Evolutionary conservation across 371 early-diverging fungal species (phyloP), one percentile per base, ranked within the genome.

Genomic region (Nosema granulosis): DNA sequence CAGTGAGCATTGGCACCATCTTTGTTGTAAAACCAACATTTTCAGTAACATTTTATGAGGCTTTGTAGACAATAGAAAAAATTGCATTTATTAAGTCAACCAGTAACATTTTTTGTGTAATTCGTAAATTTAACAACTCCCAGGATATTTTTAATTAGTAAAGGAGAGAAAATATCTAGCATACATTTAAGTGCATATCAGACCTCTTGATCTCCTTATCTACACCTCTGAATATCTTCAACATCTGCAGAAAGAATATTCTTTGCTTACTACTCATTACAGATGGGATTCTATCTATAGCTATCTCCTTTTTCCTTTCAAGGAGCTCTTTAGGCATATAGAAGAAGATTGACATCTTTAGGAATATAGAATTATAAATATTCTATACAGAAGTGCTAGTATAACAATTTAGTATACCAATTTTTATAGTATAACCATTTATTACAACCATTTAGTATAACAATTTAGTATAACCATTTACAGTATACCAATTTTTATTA

Each of bases 271-370:
- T 52, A 22, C 38, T 26, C 1, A 67, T 3, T 18, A 67, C 67
- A 67, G 52, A 67, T 1, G 67, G 67, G n/a, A 67, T 67, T n/a
- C 67, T 38, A 6, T 49, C 26, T 2, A 67, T 67, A 37, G 52
- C 52, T 22, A 26, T 38, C 26, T 67, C n/a, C 16, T 67, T 67
- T 52, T 9, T 67, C 11, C 52, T 52, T 18, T 49, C 67, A 49
- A 50, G 51, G 0, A 50, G 43, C 51, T 24, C 52, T 49, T 26
- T 49, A 24, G 43, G 52, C 9, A 52, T 52, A 16, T 67, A 49
- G 9, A 67, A 50, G n/a, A 67, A 49, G 16, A 16, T 67, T 43
- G 43, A 29, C 43, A 67, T 52, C 6, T 43, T 67, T 34, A 20
- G 37, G n/a, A 52, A 52, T 16, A 67, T 67, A 22, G 52, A 16